Evolutionary conservation across 352 stramenopile species (phyloP).

Genomic region (Pilasporangium apinafurcum): DNA sequence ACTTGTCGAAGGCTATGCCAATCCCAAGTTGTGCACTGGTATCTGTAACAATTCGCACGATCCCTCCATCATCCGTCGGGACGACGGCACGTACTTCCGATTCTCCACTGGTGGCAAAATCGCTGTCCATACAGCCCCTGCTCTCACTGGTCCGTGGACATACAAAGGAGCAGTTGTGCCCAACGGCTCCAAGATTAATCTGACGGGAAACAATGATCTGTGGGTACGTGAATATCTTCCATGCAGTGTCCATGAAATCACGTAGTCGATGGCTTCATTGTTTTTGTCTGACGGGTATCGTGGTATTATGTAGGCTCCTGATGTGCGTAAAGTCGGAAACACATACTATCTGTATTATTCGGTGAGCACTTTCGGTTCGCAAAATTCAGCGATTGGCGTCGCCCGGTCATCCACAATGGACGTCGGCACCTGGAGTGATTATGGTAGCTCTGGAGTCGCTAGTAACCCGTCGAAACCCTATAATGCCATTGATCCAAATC

Average conservation of each 20-base stretch:
- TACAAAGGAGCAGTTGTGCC: slow-evolving; percentile 37
- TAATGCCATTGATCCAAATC: slow-evolving; percentile 51
- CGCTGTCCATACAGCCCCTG: slow-evolving; percentile 33
- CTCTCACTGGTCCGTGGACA: slow-evolving; percentile 31
- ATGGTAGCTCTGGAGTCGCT: slow-evolving; percentile 19
- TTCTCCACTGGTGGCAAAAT: slow-evolving; percentile 49
- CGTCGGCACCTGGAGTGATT: slow-evolving; percentile 25
- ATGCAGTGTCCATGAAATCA: background rate
- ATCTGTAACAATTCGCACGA: slow-evolving; percentile 37
- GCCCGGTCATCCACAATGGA: slow-evolving; percentile 40
- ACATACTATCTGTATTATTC: slow-evolving; percentile 58
- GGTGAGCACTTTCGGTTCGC: slow-evolving; percentile 34
- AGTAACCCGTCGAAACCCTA: slow-evolving; percentile 29
- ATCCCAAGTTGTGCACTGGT: too few species aligned
- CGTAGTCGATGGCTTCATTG: background rate
- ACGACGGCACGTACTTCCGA: slow-evolving; percentile 47
- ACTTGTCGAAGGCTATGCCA: too few species aligned
- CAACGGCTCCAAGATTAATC: slow-evolving; percentile 30
- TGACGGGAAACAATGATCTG: slow-evolving; percentile 35
- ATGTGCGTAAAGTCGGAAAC: slow-evolving; percentile 36
- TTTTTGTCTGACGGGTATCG: background rate
- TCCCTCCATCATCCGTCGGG: slow-evolving; percentile 38
- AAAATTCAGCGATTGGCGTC: slow-evolving; percentile 40
- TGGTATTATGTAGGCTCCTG: slow-evolving; percentile 21
- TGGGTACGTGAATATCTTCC: slow-evolving; percentile 14